Evolutionary conservation across 176 grass and related monocot species (phyloP), one percentile per base, ranked within the genome.

Genomic region (Carex kokanica): DNA sequence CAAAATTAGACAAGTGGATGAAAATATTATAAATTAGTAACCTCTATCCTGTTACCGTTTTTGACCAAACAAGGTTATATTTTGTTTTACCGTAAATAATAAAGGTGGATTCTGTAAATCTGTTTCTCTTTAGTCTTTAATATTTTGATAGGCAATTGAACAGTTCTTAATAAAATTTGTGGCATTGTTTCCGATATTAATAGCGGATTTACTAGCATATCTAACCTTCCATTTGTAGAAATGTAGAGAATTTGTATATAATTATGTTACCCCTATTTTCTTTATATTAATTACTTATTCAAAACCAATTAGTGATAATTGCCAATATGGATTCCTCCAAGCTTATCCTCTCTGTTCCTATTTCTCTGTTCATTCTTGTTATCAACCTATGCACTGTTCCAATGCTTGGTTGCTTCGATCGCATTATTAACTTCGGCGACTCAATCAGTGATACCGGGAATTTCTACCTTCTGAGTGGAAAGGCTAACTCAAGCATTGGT

Each of bases 381-480:
- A 2, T 86, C 0, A 31, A 88, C 63, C 78, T 81, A 64, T 84
- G 61, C 43, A 18, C 66, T 6, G 21, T 40, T n/a, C 6, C 36
- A 0, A 60, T 2, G 14, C 36, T 31, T 9, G 8, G 79, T 32
- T 92, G 93, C 85, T 95, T 87, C 83, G 80, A 82, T 8, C 82
- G 85, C 73, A 92, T 95, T 0, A 90, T 95, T 25, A 83, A 21
- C 61, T 92, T 95, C 24, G 93, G 93, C 8, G 93, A 95, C 86
- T 95, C 93, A 32, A 73, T 95, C 69, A 87, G 80, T 16, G 93
- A 95, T 57, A 92, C 82, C 0, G 93, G 93, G 18, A 95, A 97
- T 79, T 83, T 72, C 4, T 79, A 74, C 0, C 20, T 89, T 51
- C 8, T 69, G 43, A 53, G 14, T 2, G 78, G 81, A 43, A 74